phyloP scores from a whole-genome alignment of 768 basidiomycete genomes.

The Phallus indusiatus region DNA sequence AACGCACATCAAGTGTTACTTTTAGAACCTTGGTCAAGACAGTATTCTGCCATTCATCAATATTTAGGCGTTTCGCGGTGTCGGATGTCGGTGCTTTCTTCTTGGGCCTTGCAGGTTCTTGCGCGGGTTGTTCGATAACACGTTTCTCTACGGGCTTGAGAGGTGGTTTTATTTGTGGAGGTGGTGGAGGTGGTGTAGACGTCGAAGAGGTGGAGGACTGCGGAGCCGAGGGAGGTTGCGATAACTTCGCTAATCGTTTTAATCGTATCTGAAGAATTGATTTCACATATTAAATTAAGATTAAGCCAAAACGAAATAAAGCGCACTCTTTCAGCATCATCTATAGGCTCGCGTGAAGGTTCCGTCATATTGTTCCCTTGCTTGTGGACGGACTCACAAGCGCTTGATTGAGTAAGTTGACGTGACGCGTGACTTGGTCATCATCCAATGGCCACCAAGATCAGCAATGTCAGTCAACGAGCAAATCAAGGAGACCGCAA shows the following conservation, averaged over 20 bases:
- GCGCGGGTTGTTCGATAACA: conserved; percentile 20
- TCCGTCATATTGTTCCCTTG: background rate
- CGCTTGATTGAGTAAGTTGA: background rate
- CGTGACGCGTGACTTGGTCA: background rate
- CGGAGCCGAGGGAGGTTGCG: conserved; percentile 30
- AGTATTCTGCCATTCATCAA: conserved; percentile 64
- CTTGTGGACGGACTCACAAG: background rate
- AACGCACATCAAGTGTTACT: conserved; percentile 69
- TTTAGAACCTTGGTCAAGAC: conserved; percentile 59
- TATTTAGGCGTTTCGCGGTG: conserved; percentile 31
- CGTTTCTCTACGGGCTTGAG: conserved; percentile 17
- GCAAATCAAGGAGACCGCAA: conserved; percentile 37
- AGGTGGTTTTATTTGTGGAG: conserved; percentile 24
- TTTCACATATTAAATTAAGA: background rate
- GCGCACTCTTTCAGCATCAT: conserved; percentile 74
- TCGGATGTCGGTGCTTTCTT: conserved; percentile 31
- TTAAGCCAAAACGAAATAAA: background rate
- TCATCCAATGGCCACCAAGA: background rate
- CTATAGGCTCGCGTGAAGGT: conserved; percentile 16
- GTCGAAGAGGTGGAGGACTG: conserved; percentile 30
- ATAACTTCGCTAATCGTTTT: conserved; percentile 84
- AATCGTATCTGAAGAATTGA: conserved; percentile 61
- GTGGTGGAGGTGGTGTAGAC: conserved; percentile 20
- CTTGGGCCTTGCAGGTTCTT: conserved; percentile 33
- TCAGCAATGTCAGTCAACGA: conserved; percentile 2